Base-by-base conservation (phyloP, 1,284 basidiomycete genomes). In the Pseudozyma flocculosa region DNA sequence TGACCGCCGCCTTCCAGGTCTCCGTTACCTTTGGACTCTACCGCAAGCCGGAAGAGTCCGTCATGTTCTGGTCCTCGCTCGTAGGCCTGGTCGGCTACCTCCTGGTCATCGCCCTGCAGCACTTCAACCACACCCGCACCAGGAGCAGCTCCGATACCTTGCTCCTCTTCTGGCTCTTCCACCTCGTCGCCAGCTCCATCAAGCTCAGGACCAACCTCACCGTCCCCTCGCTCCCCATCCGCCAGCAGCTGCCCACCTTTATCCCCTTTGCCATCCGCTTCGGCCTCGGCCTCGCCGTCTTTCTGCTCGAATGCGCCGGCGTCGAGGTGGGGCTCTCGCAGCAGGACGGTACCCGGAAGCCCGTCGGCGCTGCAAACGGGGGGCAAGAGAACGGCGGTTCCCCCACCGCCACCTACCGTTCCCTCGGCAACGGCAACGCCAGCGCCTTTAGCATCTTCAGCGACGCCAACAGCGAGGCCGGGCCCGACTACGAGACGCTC, bases 131-230 rank as follows among this genome's bases (percentile, higher is more conserved):
- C 78, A 85, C 84, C 37, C 85, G 87, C n/a, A 84, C 86, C 0
- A 84, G 86, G 15, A 83, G 84, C 10, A 88, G 92, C 0, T 92
- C 90, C 0, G 84, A 88, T 0, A 78, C 86, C 21, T 80, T 92
- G 24, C 83, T 96, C 21, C 79, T 94, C 45, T 92, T 90, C 79
- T 94, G 89, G 87, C 88, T 92, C 0, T 46, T 83, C 3, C 90
- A 92, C 68, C 50, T 85, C 11, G 26, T 84, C 19, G 80, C 81
- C 0, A 72, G 85, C 1, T 71, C 81, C 4, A 76, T 90, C 22
- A 86, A 87, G 83, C 80, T 86, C 0, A 61, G 72, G 32, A 75
- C 69, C 19, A 55, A 40, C 36, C 43, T 68, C 38, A 66, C 57
- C 14, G 45, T 42, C 34, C 59, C 71, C 11, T 68, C 62, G 23